These are phyloP conservation scores for Phytophthora hibernalis DNA, from an alignment of 352 stramenopile genomes.

Conservation along the genomic window DNA sequence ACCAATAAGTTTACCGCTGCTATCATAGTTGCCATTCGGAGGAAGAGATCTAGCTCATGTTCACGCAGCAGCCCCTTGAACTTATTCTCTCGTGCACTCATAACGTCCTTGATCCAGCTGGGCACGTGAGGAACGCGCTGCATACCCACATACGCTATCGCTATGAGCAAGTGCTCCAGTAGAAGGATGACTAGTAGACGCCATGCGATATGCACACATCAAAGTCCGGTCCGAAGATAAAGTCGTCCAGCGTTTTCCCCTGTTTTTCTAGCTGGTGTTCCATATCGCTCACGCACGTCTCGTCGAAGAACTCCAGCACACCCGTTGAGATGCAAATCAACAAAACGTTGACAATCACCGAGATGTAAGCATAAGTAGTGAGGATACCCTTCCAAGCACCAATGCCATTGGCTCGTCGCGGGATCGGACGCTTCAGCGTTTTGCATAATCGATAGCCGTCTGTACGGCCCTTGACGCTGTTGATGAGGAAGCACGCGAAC, in stretches of 20 bases:
- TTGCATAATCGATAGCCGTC: slow-evolving; percentile 76
- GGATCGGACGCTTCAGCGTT: slow-evolving; percentile 77
- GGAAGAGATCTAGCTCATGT: slow-evolving; percentile 61
- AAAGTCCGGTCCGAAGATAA: slow-evolving; percentile 72
- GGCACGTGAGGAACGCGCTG: slow-evolving; percentile 59
- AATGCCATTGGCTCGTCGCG: slow-evolving; percentile 76
- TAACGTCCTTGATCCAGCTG: slow-evolving; percentile 58
- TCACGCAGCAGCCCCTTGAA: slow-evolving; percentile 67
- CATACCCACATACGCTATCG: slow-evolving; percentile 63
- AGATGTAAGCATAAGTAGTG: slow-evolving; percentile 65
- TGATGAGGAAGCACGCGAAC: slow-evolving; percentile 76
- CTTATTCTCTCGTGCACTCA: slow-evolving; percentile 64
- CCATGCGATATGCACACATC: slow-evolving; percentile 68
- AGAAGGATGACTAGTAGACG: slow-evolving; percentile 65
- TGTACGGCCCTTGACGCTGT: slow-evolving; percentile 69
- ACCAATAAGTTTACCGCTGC: background rate
- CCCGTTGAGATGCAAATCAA: slow-evolving; percentile 80
- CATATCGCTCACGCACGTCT: slow-evolving; percentile 63
- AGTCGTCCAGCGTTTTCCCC: slow-evolving; percentile 72
- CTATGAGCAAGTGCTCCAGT: slow-evolving; percentile 64
- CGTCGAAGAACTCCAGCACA: slow-evolving; percentile 72
- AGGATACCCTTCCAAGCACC: slow-evolving; percentile 72
- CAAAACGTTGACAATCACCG: slow-evolving; percentile 75
- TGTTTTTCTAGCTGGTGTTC: slow-evolving; percentile 61
- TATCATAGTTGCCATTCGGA: slow-evolving; percentile 17